Conservation (phyloP, 129 eudicot species). For the Flaveria robusta region DNA sequence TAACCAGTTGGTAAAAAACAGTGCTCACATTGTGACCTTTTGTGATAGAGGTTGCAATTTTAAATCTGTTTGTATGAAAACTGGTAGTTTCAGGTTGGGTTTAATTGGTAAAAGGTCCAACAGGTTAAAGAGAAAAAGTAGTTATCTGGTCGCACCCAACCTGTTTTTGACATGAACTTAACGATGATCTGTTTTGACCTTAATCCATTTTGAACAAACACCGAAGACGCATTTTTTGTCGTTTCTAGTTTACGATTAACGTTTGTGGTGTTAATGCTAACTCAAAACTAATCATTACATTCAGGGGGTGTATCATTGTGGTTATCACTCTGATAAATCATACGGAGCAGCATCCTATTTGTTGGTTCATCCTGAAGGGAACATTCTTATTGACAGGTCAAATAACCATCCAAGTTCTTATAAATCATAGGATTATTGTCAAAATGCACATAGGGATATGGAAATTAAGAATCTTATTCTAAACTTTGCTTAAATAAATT, state of each 20-base stretch:
- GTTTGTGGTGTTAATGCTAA: slow-evolving; percentile 13
- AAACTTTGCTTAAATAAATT: neutral
- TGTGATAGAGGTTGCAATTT: neutral
- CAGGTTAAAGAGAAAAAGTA: neutral
- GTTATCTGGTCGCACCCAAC: neutral
- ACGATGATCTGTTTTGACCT: neutral
- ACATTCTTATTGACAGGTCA: slow-evolving; percentile 75
- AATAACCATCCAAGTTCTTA: neutral
- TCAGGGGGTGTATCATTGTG: slow-evolving; percentile 81
- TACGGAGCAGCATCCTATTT: slow-evolving; percentile 78
- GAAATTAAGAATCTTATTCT: neutral
- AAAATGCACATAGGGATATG: neutral
- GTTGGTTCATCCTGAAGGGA: slow-evolving; percentile 68
- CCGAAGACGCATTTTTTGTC: neutral
- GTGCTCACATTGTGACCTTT: neutral
- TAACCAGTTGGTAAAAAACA: neutral
- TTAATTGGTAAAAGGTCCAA: neutral
- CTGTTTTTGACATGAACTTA: neutral
- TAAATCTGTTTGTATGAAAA: neutral
- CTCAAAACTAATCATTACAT: slow-evolving; percentile 3
- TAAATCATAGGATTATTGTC: neutral
- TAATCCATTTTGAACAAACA: neutral
- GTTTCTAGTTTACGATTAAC: neutral
- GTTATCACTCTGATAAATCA: slow-evolving; percentile 75
- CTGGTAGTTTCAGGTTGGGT: neutral